Conservation (phyloP, 108 stramenopile species). For the Nitzschia sp. region DNA sequence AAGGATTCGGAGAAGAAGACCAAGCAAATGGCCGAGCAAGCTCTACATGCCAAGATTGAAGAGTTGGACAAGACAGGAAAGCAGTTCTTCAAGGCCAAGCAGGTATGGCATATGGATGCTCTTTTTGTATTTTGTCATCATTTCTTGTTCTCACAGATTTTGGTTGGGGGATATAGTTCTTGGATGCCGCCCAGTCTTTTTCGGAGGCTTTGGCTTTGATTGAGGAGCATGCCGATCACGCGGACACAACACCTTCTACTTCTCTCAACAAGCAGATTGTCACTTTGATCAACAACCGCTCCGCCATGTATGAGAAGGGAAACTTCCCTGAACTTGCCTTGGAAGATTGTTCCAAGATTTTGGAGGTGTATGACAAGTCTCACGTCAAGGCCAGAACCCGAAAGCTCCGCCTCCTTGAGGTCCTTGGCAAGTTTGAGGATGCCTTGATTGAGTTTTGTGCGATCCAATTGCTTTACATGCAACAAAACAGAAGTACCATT, state of each 20-base stretch:
- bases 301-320: constrained; percentile 93
- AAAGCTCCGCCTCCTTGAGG: constrained; percentile 80
- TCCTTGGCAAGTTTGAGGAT: constrained; percentile 35
- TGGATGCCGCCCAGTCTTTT: constrained; percentile 79
- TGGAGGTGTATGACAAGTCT: constrained; percentile 50
- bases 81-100: constrained; percentile 75
- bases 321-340: constrained; percentile 73
- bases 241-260: constrained; percentile 23
- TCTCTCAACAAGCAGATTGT: constrained; percentile 69
- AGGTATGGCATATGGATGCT: constrained; percentile 24
- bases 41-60: constrained; percentile 70
- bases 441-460: constrained; percentile 82
- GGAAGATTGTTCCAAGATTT: constrained; percentile 70
- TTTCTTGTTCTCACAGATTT: neutral
- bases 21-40: constrained; percentile 35
- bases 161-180: constrained; percentile 33
- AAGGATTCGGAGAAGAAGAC: constrained; percentile 5
- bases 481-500: constrained; percentile 73
- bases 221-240: constrained; percentile 26
- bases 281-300: constrained; percentile 87
- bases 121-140: neutral
- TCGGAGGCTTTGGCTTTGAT: constrained; percentile 80
- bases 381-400: constrained; percentile 83
- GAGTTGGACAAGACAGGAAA: constrained; percentile 84
- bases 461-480: constrained; percentile 81